Conservation (phyloP, 176 grass and related monocot genomes). For the Puccinellia tenuiflora region DNA sequence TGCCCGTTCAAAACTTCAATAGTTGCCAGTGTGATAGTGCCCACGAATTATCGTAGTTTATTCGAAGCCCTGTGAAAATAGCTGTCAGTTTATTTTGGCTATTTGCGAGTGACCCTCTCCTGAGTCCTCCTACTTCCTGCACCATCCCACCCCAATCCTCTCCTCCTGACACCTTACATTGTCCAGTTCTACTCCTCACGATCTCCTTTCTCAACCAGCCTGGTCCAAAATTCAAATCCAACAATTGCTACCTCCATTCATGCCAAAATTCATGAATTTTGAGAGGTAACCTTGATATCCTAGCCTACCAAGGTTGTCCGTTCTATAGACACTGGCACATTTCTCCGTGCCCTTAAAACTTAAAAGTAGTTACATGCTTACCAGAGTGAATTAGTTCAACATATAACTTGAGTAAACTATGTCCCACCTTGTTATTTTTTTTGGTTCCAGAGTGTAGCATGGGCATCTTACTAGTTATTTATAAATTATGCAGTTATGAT, state of each 20-base stretch:
- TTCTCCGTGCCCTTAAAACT: not conserved
- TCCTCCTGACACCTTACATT: not conserved
- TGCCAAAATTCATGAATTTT: not conserved
- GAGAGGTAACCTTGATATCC: not conserved
- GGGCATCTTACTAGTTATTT: not conserved
- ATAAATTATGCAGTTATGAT: constrained; percentile 65
- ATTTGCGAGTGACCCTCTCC: not conserved
- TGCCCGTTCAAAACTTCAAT: not conserved
- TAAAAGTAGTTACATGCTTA: not conserved
- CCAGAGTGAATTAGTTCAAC: not conserved
- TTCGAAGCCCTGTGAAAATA: not conserved
- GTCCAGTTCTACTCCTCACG: not conserved
- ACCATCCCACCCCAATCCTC: not conserved
- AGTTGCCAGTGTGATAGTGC: not conserved
- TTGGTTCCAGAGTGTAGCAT: not conserved
- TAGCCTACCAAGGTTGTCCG: not conserved
- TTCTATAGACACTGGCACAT: not conserved
- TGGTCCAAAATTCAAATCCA: not conserved
- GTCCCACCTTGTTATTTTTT: not conserved
- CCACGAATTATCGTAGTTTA: not conserved
- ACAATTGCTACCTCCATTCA: not conserved
- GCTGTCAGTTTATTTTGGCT: not conserved
- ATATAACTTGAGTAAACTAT: not conserved
- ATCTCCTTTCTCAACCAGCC: not conserved
- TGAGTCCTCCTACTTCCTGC: not conserved